Conservation (phyloP, 768 basidiomycete species). For the Boletus sp. region DNA sequence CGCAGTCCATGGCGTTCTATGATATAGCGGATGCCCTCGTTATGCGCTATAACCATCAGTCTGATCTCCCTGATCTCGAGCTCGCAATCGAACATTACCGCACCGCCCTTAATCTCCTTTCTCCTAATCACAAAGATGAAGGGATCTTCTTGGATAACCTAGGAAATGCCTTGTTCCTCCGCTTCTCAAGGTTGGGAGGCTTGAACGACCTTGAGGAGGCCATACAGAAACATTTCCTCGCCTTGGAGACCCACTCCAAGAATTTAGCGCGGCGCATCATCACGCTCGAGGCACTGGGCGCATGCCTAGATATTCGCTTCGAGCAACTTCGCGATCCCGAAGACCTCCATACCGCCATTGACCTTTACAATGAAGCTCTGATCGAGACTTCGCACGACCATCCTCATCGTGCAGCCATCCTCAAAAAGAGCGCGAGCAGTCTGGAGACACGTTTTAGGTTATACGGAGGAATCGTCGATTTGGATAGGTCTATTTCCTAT, state of each 20-base stretch:
- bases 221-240: slow-evolving; percentile 23
- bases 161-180: slow-evolving; percentile 26
- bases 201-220: slow-evolving; percentile 25
- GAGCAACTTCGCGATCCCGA: slow-evolving; percentile 17
- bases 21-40: slow-evolving; percentile 29
- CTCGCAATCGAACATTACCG: slow-evolving; percentile 25
- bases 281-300: slow-evolving; percentile 21
- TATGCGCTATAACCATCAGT: slow-evolving; percentile 25
- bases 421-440: slow-evolving; percentile 16
- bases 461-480: slow-evolving; percentile 17
- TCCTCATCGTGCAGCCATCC: slow-evolving; percentile 12
- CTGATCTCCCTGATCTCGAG: slow-evolving; percentile 26
- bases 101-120: slow-evolving; percentile 16
- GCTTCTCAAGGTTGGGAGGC: slow-evolving; percentile 13
- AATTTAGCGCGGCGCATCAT: slow-evolving; percentile 12
- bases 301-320: slow-evolving; percentile 26
- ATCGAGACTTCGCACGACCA: slow-evolving; percentile 13
- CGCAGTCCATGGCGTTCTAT: slow-evolving; percentile 13
- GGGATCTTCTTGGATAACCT: slow-evolving; percentile 17
- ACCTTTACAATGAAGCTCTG: slow-evolving; percentile 27
- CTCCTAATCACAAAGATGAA: slow-evolving; percentile 13
- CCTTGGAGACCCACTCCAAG: slow-evolving; percentile 17
- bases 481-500: slow-evolving; percentile 28
- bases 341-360: slow-evolving; percentile 25
- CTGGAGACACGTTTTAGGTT: slow-evolving; percentile 14